These are phyloP conservation scores for Xylaria digitata DNA, from an alignment of 2,329 filamentous ascomycete genomes.

Conservation along the genomic window DNA sequence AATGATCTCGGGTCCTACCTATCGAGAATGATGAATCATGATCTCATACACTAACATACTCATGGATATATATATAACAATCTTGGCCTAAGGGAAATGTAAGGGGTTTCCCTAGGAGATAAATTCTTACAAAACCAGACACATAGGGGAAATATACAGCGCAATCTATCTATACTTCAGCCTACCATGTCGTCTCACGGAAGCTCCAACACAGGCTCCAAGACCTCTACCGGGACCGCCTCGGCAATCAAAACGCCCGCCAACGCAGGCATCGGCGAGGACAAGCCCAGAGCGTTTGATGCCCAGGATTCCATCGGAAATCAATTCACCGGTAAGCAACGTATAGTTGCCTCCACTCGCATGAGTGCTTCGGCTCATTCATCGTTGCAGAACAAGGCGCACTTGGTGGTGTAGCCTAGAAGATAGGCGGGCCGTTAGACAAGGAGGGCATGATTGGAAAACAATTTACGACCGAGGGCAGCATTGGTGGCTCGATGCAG, in stretches of 20 bases:
- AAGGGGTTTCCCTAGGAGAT: no score
- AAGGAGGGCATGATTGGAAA: conserved; percentile 66
- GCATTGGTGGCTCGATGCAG: conserved; percentile 66
- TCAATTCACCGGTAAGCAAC: conserved; percentile 62
- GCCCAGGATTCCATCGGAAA: conserved; percentile 64
- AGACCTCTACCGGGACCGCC: conserved; percentile 46
- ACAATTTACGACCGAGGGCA: conserved; percentile 65
- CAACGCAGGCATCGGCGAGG: conserved; percentile 47
- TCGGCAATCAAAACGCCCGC: conserved; percentile 48
- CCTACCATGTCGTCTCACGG: conserved; percentile 47
- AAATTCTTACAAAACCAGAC: background rate
- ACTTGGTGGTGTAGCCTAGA: conserved; percentile 62
- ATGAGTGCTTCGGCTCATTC: background rate
- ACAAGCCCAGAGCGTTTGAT: conserved; percentile 58
- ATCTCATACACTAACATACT: conserved; percentile 11
- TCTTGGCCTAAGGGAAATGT: background rate
- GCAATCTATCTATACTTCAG: background rate
- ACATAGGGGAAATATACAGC: no score
- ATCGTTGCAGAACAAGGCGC: conserved; percentile 56
- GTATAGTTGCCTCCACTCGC: background rate
- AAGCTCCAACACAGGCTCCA: conserved; percentile 50
- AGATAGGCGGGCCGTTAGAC: conserved; percentile 61
- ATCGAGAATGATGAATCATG: conserved; percentile 18
- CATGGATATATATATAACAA: background rate
- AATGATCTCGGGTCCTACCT: background rate